Conservation (phyloP, 805 yeast genomes). For the Hanseniaspora meyeri region DNA sequence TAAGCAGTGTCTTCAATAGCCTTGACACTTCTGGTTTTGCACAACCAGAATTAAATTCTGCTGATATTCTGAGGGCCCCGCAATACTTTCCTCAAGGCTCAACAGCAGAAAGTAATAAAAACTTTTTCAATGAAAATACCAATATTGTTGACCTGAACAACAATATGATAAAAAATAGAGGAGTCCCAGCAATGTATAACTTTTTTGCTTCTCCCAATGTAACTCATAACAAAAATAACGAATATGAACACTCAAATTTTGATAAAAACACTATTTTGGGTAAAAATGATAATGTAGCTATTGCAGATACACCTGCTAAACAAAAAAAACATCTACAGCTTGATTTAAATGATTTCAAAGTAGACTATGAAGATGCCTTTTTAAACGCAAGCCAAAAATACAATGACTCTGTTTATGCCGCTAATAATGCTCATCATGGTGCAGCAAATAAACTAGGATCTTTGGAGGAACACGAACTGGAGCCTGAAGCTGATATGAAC, state of each 20-base stretch:
- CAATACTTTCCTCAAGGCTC: neutral
- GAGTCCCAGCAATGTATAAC: neutral
- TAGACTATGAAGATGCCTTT: slow-evolving; percentile 5
- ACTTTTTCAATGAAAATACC: neutral
- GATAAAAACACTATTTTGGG: neutral
- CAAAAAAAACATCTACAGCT: neutral
- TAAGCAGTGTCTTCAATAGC: neutral
- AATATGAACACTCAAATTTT: neutral
- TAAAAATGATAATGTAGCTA: neutral
- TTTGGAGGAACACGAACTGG: neutral
- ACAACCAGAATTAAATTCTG: neutral
- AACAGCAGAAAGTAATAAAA: neutral
- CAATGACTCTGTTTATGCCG: neutral
- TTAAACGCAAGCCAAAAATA: neutral
- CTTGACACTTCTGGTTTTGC: neutral
- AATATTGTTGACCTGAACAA: neutral
- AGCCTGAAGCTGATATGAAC: neutral
- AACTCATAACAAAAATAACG: neutral
- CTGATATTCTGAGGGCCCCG: neutral
- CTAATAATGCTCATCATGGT: neutral
- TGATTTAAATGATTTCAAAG: neutral
- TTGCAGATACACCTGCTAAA: neutral
- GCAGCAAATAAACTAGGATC: neutral
- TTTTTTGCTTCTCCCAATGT: neutral
- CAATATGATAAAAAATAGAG: neutral